phyloP scores from a whole-genome alignment of 2,329 filamentous ascomycete genomes.

The Hypoxylon sp. region DNA sequence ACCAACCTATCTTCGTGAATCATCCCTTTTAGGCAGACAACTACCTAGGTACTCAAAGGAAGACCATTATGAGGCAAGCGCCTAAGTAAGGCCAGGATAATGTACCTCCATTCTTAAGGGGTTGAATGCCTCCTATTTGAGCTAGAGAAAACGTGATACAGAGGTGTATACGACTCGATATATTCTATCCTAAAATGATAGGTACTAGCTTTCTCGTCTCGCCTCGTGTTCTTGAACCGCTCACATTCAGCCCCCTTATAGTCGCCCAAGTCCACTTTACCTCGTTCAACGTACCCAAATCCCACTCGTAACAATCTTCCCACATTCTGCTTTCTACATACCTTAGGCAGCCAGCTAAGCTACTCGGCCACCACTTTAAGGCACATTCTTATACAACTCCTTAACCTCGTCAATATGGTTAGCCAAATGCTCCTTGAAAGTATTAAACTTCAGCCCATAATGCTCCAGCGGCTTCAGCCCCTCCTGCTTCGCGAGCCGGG shows the following conservation, averaged over 20 bases:
- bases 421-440: conserved; percentile 32
- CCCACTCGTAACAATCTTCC: neutral
- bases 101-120: neutral
- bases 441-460: conserved; percentile 34
- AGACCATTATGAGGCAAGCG: neutral
- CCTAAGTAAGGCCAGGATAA: neutral
- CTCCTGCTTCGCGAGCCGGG: neutral
- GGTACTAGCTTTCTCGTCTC: neutral
- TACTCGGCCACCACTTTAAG: neutral
- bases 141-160: neutral
- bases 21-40: neutral
- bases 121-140: neutral
- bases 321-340: neutral
- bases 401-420: conserved; percentile 21
- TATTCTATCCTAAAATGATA: neutral
- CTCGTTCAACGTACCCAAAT: neutral
- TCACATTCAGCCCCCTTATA: neutral
- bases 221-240: neutral
- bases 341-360: no score
- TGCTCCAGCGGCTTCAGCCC: conserved; percentile 1
- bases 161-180: neutral
- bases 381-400: conserved; percentile 38
- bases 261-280: neutral
- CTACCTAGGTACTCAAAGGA: neutral
- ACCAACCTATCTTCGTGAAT: neutral